Evolutionary conservation across 805 yeast genomes (phyloP), one percentile per base, ranked within the genome.

Genomic region (Starmerella powellii): DNA sequence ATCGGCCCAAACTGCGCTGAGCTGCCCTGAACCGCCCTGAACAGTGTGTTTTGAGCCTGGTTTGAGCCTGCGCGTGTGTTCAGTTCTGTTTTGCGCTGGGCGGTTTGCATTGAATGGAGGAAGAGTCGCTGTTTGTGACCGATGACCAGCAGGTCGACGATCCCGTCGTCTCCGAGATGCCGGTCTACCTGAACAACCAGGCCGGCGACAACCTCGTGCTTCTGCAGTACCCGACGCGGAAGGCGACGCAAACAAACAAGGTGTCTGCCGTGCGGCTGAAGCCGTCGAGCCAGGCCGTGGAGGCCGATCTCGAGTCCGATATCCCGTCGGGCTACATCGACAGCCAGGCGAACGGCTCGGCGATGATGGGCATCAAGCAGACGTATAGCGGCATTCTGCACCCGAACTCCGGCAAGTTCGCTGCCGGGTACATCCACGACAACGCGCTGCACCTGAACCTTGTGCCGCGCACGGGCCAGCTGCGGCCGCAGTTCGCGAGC

Each of bases 241-340:
- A 39, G 23, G 31, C 33, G 16, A 34, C 30, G 5, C 31, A 31
- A 3, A 20, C 32, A 2, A 31, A 21, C 19, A 15, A 11, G 6
- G 32, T 30, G 3, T 8, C 30, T 8, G 30, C 37, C 15, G 65
- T 77, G 0, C 61, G 79, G 32, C 58, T 80, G 45, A 88, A 86
- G 55, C 72, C 72, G 1, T 63, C 69, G 21, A 68, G 84, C 1
- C 72, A 75, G 2, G 67, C 76, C 11, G 63, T 91, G 46, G 94
- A 84, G 57, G 70, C 87, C 29, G 83, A 80, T 46, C 64, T 82
- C 6, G 94, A 95, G 12, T 62, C 84, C 38, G 80, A 80, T 40
- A 31, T 54, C 28, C 80, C 83, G 0, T 54, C 64, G 5, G 70
- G 69, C 34, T 85, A 80, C 53, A 83, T 75, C 55, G 88, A 86